Evolutionary conservation across 306 rosid species (phyloP), one percentile per base, ranked within the genome.

Genomic region (Benincasa hispida): DNA sequence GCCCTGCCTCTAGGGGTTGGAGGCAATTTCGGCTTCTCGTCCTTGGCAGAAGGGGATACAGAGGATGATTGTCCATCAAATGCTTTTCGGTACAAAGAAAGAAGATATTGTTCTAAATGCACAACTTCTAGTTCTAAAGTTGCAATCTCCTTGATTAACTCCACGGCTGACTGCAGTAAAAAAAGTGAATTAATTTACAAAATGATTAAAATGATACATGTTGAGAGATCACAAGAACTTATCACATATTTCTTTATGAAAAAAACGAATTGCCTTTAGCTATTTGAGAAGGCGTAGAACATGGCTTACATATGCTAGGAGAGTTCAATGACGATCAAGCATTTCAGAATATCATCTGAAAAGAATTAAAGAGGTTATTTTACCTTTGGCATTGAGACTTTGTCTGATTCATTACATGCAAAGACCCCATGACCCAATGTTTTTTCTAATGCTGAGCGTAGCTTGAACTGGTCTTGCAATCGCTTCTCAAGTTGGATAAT

Each of bases 61-160:
- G 87, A 82, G 77, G 91, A 81, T 63, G 79, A 34, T 80, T 84
- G 87, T 79, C 83, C 92, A 86, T 91, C 91, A 77, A 92, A 90
- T 57, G 93, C 96, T 81, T 81, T 89, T 21, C 96, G 92, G 82
- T 94, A 91, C 78, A 90, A 79, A 17, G 94, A 89, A 70, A 94
- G 96, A 81, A 92, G 96, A 78, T 90, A 90, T 32, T 94, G 96
- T 75, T 92, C 96, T 88, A 90, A 87, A 82, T 94, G 87, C 67
- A 81, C 89, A 65, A 94, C 96, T 85, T 94, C 97, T 58, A 92
- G 76, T 85, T 90, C 96, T 45, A 92, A 73, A 57, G 85, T 87
- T 5, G 97, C 92, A 79, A 91, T 89, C 85, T 93, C 97, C 86
- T 82, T 93, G 27, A 93, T 88, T 66, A 93, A 82, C 75, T 93